Percentiles rank a stretch among this genome's conserved stretches.
Evolutionary conservation across 768 basidiomycete species (phyloP).

Genomic region (Collybia mongolica): DNA sequence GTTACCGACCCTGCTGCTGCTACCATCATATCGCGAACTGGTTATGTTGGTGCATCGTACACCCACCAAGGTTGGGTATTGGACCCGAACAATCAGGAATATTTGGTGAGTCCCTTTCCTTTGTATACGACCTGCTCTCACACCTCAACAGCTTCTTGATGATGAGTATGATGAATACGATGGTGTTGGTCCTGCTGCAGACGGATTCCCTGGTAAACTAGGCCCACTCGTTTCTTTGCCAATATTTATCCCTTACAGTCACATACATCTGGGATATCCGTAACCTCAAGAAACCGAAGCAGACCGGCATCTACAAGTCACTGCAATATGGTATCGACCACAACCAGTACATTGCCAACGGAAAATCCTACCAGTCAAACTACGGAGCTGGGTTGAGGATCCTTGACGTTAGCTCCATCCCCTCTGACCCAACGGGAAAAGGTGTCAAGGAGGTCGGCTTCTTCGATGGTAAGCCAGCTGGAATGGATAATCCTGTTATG

Average conservation of each 20-base stretch:
- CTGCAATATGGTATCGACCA: constrained; percentile 25
- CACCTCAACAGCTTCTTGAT: constrained; percentile 14
- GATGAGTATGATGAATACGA: constrained; percentile 25
- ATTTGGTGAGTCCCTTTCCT: constrained; percentile 6
- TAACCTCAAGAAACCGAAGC: constrained; percentile 20
- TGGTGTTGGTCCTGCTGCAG: constrained; percentile 16
- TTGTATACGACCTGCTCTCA: too few species aligned
- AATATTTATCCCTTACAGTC: constrained; percentile 2
- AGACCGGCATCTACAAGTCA: constrained; percentile 26
- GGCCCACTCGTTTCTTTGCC: too few species aligned
- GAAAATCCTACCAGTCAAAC: constrained; percentile 26
- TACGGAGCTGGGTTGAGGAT: constrained; percentile 27
- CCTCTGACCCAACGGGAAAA: constrained; percentile 24
- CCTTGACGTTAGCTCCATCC: constrained; percentile 24
- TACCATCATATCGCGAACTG: constrained; percentile 23
- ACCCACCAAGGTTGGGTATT: constrained; percentile 32
- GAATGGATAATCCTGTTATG: too few species aligned
- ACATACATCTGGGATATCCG: constrained; percentile 31
- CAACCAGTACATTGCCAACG: constrained; percentile 25
- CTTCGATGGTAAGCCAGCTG: constrained; percentile 15
- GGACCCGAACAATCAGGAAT: constrained; percentile 23
- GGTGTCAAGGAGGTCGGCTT: constrained; percentile 23
- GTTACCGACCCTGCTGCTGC: constrained; percentile 19
- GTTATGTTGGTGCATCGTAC: constrained; percentile 28
- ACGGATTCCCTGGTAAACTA: constrained; percentile 11